Conservation (phyloP, 768 basidiomycete genomes). For the Phaeolepiota aurea region DNA sequence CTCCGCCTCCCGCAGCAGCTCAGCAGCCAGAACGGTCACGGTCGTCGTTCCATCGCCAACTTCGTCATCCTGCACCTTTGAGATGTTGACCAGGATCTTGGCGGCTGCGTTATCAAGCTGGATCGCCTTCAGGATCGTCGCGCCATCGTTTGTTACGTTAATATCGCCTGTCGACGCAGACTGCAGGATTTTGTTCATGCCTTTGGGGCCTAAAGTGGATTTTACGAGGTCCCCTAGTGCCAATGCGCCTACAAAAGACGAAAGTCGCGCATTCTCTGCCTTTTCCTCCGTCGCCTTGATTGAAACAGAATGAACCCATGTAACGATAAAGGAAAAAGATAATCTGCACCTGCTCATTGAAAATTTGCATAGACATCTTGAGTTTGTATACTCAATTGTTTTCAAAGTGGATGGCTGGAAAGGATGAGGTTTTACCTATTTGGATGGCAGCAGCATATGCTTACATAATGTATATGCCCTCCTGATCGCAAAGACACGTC, state of each 20-base stretch:
- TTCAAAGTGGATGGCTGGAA: no score
- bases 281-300: slow-evolving; percentile 83
- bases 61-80: slow-evolving; percentile 99
- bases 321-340: neutral
- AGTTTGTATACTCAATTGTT: neutral
- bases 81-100: slow-evolving; percentile 99
- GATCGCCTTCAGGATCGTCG: slow-evolving; percentile 96
- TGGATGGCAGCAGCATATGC: no score
- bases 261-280: slow-evolving; percentile 95
- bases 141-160: slow-evolving; percentile 97
- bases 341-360: slow-evolving; percentile 14
- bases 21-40: slow-evolving; percentile 88
- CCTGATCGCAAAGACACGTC: no score
- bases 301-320: neutral
- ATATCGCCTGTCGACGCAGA: slow-evolving; percentile 85
- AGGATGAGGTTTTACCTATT: no score
- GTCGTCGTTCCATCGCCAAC: slow-evolving; percentile 93
- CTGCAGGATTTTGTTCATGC: slow-evolving; percentile 99
- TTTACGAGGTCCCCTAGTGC: slow-evolving; percentile 98
- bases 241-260: slow-evolving; percentile 95
- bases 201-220: slow-evolving; percentile 96
- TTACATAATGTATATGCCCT: no score
- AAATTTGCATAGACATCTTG: slow-evolving; percentile 20
- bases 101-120: slow-evolving; percentile 98
- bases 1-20: slow-evolving; percentile 91